These are phyloP conservation scores for Westerdykella sp. DNA, from an alignment of 2,329 filamentous ascomycete species.

Conservation along the genomic window DNA sequence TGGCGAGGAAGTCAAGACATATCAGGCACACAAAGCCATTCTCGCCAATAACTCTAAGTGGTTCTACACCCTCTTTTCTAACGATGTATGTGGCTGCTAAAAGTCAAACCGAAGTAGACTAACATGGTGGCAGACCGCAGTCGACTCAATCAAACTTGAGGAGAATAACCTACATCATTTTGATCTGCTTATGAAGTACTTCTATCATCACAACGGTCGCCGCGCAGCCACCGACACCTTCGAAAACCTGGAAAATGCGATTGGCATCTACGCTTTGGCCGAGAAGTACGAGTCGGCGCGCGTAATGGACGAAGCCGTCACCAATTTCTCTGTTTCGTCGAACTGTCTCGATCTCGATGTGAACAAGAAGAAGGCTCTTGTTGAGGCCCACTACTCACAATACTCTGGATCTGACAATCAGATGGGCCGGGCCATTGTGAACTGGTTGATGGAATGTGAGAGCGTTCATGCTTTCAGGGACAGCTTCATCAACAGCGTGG, in stretches of 20 bases:
- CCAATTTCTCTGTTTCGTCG: too few relatives aligned
- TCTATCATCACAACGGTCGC: neutral
- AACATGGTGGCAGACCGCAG: neutral
- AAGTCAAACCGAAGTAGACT: constrained; percentile 4
- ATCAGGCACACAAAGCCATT: constrained; percentile 1
- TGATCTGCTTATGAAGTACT: too few relatives aligned
- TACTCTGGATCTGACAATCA: too few relatives aligned
- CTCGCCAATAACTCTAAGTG: constrained; percentile 1
- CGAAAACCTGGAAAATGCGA: neutral
- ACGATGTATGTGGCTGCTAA: neutral
- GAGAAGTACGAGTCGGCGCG: constrained; percentile 2
- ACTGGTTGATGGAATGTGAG: too few relatives aligned
- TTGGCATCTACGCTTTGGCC: constrained; percentile 2
- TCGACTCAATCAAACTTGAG: constrained; percentile 1
- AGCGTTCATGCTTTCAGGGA: too few relatives aligned
- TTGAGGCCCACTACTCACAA: too few relatives aligned
- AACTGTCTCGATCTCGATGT: too few relatives aligned
- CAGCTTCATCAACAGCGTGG: too few relatives aligned
- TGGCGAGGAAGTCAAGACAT: neutral
- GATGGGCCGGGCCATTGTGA: too few relatives aligned
- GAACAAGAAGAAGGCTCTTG: too few relatives aligned
- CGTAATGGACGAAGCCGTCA: too few relatives aligned
- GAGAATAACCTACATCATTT: too few relatives aligned
- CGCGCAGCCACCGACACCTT: constrained; percentile 1
- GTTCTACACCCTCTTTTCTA: constrained; percentile 7